Conservation (phyloP, 352 stramenopile genomes). For the Globisporangium cystogenes region DNA sequence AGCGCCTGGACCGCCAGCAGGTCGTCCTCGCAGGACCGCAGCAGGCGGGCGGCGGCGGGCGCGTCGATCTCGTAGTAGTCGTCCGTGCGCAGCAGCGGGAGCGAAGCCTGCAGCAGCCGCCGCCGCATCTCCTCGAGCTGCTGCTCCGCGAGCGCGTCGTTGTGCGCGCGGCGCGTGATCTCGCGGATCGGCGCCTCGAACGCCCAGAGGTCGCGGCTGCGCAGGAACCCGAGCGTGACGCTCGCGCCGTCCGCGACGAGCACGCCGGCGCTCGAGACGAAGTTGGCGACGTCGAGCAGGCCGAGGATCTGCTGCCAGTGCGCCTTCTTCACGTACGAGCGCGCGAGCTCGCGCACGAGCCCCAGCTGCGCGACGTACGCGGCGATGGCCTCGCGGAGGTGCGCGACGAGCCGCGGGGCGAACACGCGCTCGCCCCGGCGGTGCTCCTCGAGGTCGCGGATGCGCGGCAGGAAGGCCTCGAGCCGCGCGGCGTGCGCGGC, state of each 20-base stretch:
- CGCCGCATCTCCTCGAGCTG: constrained; percentile 49
- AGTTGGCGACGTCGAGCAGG: constrained; percentile 42
- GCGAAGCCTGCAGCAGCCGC: constrained; percentile 19
- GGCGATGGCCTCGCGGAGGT: constrained; percentile 22
- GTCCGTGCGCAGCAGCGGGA: constrained; percentile 36
- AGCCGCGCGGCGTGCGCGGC: constrained; percentile 28
- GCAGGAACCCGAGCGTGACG: constrained; percentile 46
- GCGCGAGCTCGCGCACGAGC: constrained; percentile 44
- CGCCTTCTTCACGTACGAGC: constrained; percentile 41
- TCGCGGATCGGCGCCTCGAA: constrained; percentile 51
- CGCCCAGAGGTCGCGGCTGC: constrained; percentile 39
- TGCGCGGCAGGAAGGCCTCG: constrained; percentile 23
- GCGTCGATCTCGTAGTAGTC: constrained; percentile 46
- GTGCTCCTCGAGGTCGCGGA: constrained; percentile 26
- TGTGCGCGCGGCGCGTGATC: constrained; percentile 43
- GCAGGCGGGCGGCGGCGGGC: constrained; percentile 19
- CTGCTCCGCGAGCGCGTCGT: constrained; percentile 51
- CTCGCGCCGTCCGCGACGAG: constrained; percentile 46
- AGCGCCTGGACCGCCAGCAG: constrained; percentile 52
- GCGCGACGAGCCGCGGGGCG: constrained; percentile 31
- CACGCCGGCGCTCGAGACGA: constrained; percentile 38
- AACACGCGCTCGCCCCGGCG: constrained; percentile 13
- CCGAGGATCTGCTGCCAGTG: constrained; percentile 61
- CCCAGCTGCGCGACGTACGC: constrained; percentile 43
- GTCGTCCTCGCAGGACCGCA: constrained; percentile 47